Evolutionary conservation across 225 moss, liverwort and hornwort genomes (phyloP).

Genomic region (Pleurozium schreberi): DNA sequence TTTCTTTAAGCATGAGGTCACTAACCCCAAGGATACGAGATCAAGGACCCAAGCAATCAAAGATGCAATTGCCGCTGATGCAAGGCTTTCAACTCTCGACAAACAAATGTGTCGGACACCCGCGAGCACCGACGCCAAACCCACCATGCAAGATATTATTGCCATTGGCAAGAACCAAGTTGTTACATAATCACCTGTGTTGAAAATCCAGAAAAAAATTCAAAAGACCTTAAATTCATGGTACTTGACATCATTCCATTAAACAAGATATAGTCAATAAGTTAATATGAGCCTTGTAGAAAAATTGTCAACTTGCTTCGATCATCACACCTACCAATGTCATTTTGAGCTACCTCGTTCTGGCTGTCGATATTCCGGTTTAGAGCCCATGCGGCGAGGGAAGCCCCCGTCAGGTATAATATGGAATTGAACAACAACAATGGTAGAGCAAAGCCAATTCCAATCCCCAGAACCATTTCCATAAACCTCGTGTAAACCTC

Average conservation of each 20-base stretch:
- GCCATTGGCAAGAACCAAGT: constrained; percentile 31
- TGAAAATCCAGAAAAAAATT: neutral
- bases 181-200: constrained; percentile 19
- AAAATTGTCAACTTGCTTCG: neutral
- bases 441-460: neutral
- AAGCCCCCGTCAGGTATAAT: constrained; percentile 8
- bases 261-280: neutral
- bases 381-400: constrained; percentile 19
- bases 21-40: constrained; percentile 27
- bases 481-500: neutral
- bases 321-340: neutral
- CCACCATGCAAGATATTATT: constrained; percentile 28
- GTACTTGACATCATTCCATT: neutral
- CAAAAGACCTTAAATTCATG: neutral
- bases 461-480: constrained; percentile 18
- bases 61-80: constrained; percentile 1
- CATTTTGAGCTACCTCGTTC: neutral
- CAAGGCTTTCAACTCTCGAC: constrained; percentile 6
- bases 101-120: constrained; percentile 11
- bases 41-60: constrained; percentile 32
- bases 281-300: neutral
- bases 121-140: constrained; percentile 14
- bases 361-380: constrained; percentile 23
- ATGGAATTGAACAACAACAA: constrained; percentile 16
- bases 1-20: neutral